Evolutionary conservation across 306 rosid genomes (phyloP).

Genomic region (Cicer yamashitae): DNA sequence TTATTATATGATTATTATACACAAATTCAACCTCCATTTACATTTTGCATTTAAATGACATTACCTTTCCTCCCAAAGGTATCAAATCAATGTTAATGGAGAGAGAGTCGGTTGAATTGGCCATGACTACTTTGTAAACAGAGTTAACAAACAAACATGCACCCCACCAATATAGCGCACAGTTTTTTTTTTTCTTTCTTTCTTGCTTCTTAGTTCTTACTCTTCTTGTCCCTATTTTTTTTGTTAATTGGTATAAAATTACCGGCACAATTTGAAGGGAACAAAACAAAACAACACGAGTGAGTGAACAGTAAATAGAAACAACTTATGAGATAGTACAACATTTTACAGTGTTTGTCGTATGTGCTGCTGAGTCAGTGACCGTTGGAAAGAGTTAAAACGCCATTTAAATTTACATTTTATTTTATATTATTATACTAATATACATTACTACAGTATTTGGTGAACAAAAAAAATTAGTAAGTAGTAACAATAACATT

Average conservation of each 20-base stretch:
- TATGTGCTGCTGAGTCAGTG: slow-evolving; percentile 41
- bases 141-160: slow-evolving; percentile 12
- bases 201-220: slow-evolving; percentile 13
- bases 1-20: neutral
- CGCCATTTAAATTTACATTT: neutral
- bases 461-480: too few species aligned
- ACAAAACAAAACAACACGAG: slow-evolving; percentile 13
- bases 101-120: slow-evolving; percentile 73
- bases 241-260: slow-evolving; percentile 40
- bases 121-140: slow-evolving; percentile 48
- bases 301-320: slow-evolving; percentile 26
- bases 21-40: too few species aligned
- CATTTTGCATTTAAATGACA: too few species aligned
- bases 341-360: slow-evolving; percentile 37
- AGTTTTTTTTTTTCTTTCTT: neutral
- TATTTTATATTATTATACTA: neutral
- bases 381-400: slow-evolving; percentile 66
- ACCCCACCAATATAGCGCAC: slow-evolving; percentile 21
- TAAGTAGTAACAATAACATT: too few species aligned
- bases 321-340: neutral
- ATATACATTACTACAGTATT: too few species aligned
- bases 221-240: neutral
- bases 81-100: slow-evolving; percentile 78
- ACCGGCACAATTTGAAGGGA: slow-evolving; percentile 41
- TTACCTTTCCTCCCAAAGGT: slow-evolving; percentile 78